Evolutionary conservation across 768 basidiomycete genomes (phyloP).

Genomic region (Amanita rimosa): DNA sequence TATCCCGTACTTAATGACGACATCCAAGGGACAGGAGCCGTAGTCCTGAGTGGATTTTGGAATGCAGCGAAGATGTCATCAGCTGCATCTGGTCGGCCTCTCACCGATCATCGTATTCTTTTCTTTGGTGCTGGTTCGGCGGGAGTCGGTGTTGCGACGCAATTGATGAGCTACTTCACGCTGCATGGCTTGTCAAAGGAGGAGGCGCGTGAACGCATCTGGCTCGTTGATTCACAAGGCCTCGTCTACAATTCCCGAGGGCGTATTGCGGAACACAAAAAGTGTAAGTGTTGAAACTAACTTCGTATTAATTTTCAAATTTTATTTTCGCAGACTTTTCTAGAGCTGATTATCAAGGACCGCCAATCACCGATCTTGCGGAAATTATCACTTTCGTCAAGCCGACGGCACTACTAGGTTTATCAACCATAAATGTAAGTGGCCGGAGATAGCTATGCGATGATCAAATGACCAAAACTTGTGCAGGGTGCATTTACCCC

Average conservation of each 20-base stretch:
- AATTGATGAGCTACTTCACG: slow-evolving; percentile 83
- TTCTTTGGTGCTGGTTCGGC: slow-evolving; percentile 92
- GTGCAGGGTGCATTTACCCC: slow-evolving; percentile 61
- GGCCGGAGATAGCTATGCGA: background rate
- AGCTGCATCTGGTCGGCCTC: slow-evolving; percentile 53
- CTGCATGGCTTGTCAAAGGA: slow-evolving; percentile 65
- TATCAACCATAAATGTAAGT: slow-evolving; percentile 69
- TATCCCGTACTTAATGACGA: slow-evolving; percentile 87
- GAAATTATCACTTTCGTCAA: slow-evolving; percentile 74
- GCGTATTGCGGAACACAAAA: slow-evolving; percentile 72
- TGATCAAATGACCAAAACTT: background rate
- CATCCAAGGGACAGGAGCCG: slow-evolving; percentile 85
- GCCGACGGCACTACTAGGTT: slow-evolving; percentile 82
- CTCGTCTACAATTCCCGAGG: slow-evolving; percentile 71
- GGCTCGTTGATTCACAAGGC: slow-evolving; percentile 80
- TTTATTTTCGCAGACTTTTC: slow-evolving; percentile 53
- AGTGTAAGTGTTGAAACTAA: slow-evolving; percentile 40
- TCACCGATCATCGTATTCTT: slow-evolving; percentile 72
- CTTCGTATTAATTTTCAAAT: slow-evolving; percentile 1
- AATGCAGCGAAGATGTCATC: slow-evolving; percentile 77
- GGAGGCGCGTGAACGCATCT: slow-evolving; percentile 69
- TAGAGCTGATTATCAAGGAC: slow-evolving; percentile 67
- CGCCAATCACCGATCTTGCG: slow-evolving; percentile 61
- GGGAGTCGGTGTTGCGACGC: slow-evolving; percentile 86
- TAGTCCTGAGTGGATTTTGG: slow-evolving; percentile 82